A percentile compares a stretch with the other conserved stretches of the same genome.
phyloP scores from a whole-genome alignment of 768 basidiomycete genomes.

The Gloeophyllum trabeum region DNA sequence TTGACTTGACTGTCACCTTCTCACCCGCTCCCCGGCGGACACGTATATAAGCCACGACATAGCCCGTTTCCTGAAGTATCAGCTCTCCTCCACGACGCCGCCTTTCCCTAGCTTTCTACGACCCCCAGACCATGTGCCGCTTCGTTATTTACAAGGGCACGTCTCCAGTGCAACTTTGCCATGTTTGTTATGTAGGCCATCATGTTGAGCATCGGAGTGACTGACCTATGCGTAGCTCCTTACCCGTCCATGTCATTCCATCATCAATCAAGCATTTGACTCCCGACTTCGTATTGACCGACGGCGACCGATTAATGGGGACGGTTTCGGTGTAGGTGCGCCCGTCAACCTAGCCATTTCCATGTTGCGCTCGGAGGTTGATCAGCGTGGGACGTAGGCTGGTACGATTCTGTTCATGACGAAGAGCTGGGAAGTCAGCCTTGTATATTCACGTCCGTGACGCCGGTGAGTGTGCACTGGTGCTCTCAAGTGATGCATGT shows the following conservation, averaged over 20 bases:
- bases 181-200: constrained; percentile 44
- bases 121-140: constrained; percentile 82
- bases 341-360: constrained; percentile 2
- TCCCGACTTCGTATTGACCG: constrained; percentile 77
- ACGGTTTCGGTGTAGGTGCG: constrained; percentile 92
- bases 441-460: constrained; percentile 92
- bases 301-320: constrained; percentile 84
- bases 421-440: constrained; percentile 80
- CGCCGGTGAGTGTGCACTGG: constrained; percentile 49
- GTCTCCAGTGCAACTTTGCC: constrained; percentile 83
- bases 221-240: constrained; percentile 45
- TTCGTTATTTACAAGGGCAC: constrained; percentile 95
- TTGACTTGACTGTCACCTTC: too few relatives aligned
- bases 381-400: constrained; percentile 36
- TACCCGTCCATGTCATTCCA: constrained; percentile 88
- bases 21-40: too few relatives aligned
- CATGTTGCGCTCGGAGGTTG: neutral
- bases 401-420: constrained; percentile 86
- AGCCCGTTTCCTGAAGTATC: too few relatives aligned
- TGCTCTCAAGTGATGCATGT: neutral
- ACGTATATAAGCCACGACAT: too few relatives aligned
- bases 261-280: constrained; percentile 96
- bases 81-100: too few relatives aligned
- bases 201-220: constrained; percentile 1
- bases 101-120: too few relatives aligned